Base-by-base conservation (phyloP, 2,329 filamentous ascomycete genomes). In the Dactylella cylindrospora region DNA sequence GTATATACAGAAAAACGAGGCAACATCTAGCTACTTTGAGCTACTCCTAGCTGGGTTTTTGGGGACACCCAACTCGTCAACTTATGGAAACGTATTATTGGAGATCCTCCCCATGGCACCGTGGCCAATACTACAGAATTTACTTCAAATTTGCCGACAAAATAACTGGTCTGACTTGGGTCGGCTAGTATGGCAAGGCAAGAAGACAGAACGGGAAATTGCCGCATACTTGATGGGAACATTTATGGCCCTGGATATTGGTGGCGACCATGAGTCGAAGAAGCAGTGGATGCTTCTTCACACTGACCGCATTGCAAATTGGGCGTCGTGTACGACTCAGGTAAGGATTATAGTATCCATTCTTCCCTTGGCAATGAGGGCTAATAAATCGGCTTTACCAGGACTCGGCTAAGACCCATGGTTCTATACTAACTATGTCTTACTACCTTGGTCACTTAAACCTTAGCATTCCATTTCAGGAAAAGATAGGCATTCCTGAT, bases 21-120 rank as follows among this genome's bases (percentile, higher is more conserved):
- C 49, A 15, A 28, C 33, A 12, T 41, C 46, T 19, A 13, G 41
- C 15, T 62, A 54, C 26, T 62, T 62, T 25, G 49, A 49, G 12
- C 22, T 62, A 8, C 29, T 62, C 7, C 49, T 62, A 10, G 22
- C 20, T 2, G 49, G 28, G 8, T 20, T 62, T 3, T 22, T 62
- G 12, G 43, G 49, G 20, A 49, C 43, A 26, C 28, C 57, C 5
- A 35, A 50, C 32, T 35, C 57, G 7, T 33, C 57, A 17, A 32
- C 17, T 13, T 62, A 49, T 35, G 49, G 57, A 1, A 50, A 13
- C n/a, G 54, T 54, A 5, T 25, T 62, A 8, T 49, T 54, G 25
- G 57, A 62, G 20, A 54, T 62, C 32, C 54, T 62, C 17, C 57
- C 57, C 20, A 45, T 62, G 57, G 36, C 54, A 15, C 50, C 49